Evolutionary conservation across 306 rosid species (phyloP).

Genomic region (Rubus idaeus): DNA sequence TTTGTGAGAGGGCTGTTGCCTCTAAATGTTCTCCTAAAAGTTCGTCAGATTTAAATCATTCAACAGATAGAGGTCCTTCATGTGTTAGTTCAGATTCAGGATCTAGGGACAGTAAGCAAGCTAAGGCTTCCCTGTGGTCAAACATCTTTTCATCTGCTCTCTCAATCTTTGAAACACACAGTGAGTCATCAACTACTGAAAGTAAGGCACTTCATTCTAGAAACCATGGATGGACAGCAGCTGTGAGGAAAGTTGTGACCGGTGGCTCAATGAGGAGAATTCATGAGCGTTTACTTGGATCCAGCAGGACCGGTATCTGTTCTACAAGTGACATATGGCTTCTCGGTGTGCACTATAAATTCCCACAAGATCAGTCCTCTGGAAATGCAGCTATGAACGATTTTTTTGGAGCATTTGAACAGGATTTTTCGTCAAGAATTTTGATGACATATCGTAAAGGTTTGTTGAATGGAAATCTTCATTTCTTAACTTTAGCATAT

Average conservation of each 20-base stretch:
- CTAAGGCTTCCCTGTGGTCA: conserved; percentile 77
- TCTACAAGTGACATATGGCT: conserved; percentile 93
- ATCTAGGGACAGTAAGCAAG: conserved; percentile 49
- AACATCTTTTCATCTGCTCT: conserved; percentile 72
- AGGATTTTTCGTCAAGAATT: conserved; percentile 78
- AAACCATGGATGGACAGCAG: background rate
- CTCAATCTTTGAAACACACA: conserved; percentile 54
- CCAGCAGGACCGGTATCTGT: conserved; percentile 51
- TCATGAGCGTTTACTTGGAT: conserved; percentile 78
- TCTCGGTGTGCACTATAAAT: conserved; percentile 73
- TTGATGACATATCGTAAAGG: conserved; percentile 93
- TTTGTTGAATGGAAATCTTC: too few species aligned
- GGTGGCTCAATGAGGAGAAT: conserved; percentile 77
- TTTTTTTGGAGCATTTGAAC: conserved; percentile 47
- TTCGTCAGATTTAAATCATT: conserved; percentile 50
- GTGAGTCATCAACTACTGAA: background rate
- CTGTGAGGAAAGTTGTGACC: conserved; percentile 52
- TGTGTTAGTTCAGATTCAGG: conserved; percentile 53
- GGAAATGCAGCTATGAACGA: conserved; percentile 2
- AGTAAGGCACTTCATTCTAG: conserved; percentile 55
- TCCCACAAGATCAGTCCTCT: conserved; percentile 41
- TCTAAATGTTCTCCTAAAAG: conserved; percentile 57
- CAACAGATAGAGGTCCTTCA: conserved; percentile 43
- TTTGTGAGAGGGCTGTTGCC: conserved; percentile 54
- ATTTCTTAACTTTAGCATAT: too few species aligned